Conservation (phyloP, 345 rosid species). For the Toxicodendron radicans region DNA sequence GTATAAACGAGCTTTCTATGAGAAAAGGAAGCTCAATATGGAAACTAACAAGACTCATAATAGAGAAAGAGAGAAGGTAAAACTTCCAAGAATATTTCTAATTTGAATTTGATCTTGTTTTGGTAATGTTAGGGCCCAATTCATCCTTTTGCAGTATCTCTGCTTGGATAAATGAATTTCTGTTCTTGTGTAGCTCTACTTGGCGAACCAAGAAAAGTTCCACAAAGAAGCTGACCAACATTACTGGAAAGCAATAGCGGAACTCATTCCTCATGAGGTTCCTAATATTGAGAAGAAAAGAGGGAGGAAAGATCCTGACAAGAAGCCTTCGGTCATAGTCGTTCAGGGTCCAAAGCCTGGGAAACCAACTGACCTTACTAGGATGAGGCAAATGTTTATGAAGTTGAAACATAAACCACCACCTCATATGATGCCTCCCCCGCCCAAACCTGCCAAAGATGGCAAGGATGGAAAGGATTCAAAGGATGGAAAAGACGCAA, state of each 20-base stretch:
- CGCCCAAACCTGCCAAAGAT: conserved; percentile 47
- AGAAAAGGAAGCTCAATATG: conserved; percentile 66
- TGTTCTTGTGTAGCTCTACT: conserved; percentile 49
- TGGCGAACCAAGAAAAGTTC: conserved; percentile 91
- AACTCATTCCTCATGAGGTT: conserved; percentile 87
- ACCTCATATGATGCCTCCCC: conserved; percentile 89
- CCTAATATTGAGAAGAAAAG: conserved; percentile 84
- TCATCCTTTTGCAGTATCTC: neutral
- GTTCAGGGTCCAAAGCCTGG: conserved; percentile 97
- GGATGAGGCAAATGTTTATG: conserved; percentile 81
- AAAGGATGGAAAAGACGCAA: conserved; percentile 27
- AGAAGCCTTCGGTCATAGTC: conserved; percentile 59
- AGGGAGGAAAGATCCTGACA: conserved; percentile 74
- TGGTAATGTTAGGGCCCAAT: neutral
- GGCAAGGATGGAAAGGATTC: conserved; percentile 37
- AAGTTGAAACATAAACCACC: conserved; percentile 88
- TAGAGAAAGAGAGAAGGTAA: conserved; percentile 92
- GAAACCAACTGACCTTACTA: conserved; percentile 79
- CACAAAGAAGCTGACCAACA: conserved; percentile 86
- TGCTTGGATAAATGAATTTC: neutral
- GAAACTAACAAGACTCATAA: conserved; percentile 76
- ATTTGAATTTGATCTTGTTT: neutral
- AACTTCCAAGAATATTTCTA: neutral
- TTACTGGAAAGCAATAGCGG: conserved; percentile 95
- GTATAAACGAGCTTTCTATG: conserved; percentile 70